A percentile compares a stretch with the other conserved stretches of the same genome.
Conservation (phyloP, 2,329 filamentous ascomycete species). For the Laburnicola sp. region DNA sequence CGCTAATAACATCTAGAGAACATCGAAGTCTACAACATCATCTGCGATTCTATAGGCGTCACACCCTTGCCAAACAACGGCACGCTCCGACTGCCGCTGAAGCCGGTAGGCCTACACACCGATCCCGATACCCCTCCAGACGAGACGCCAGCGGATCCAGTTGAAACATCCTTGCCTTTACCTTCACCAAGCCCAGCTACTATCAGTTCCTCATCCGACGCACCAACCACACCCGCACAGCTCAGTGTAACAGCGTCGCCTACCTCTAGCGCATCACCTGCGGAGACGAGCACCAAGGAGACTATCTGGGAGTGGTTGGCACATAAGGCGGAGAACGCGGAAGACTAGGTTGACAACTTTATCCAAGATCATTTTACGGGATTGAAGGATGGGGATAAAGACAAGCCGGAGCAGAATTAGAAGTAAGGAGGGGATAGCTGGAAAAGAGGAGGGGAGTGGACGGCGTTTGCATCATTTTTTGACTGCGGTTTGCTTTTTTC, state of each 20-base stretch:
- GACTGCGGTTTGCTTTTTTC: too few species aligned
- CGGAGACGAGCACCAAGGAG: slow-evolving; percentile 15
- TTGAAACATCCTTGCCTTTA: slow-evolving; percentile 15
- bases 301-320: slow-evolving; percentile 45
- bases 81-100: slow-evolving; percentile 73
- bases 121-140: slow-evolving; percentile 51
- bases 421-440: too few species aligned
- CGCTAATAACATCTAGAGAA: slow-evolving; percentile 68
- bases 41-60: slow-evolving; percentile 84
- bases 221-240: neutral
- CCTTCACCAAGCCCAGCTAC: slow-evolving; percentile 4
- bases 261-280: slow-evolving; percentile 21
- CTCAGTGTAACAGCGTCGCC: slow-evolving; percentile 4
- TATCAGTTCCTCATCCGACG: slow-evolving; percentile 6
- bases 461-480: too few species aligned
- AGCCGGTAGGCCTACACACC: slow-evolving; percentile 63
- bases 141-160: slow-evolving; percentile 60
- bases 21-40: slow-evolving; percentile 89
- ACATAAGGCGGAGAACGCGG: slow-evolving; percentile 40
- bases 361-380: slow-evolving; percentile 34
- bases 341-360: slow-evolving; percentile 43
- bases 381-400: slow-evolving; percentile 7
- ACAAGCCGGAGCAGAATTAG: too few species aligned
- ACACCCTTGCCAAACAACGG: slow-evolving; percentile 81
- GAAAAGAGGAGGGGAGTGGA: too few species aligned